Evolutionary conservation across 495 filamentous ascomycete genomes (phyloP).

Genomic region (Aspergillus heteromorphus): DNA sequence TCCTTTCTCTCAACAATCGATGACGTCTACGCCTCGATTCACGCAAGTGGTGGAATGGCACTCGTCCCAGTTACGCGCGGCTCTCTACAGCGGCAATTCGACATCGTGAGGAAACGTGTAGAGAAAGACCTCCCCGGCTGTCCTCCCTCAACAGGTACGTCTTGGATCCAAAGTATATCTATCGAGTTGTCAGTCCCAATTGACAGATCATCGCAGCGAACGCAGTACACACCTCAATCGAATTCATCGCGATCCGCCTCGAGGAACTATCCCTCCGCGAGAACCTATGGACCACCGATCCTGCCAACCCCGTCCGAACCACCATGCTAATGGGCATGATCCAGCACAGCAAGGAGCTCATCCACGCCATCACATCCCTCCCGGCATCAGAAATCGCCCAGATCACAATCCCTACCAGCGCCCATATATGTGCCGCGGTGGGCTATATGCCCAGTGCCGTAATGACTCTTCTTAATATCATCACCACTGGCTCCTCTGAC

Average conservation of each 20-base stretch:
- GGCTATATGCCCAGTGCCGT: neutral
- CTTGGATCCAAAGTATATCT: neutral
- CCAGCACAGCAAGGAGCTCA: neutral
- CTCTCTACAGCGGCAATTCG: neutral
- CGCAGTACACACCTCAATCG: neutral
- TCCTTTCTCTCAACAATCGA: neutral
- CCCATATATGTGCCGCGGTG: neutral
- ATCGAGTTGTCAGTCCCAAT: neutral
- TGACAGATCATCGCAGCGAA: neutral
- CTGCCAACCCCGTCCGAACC: neutral
- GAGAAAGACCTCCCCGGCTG: neutral
- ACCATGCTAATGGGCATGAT: neutral
- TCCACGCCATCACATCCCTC: neutral
- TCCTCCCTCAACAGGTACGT: neutral
- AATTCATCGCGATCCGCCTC: neutral
- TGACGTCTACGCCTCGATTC: neutral
- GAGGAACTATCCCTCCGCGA: neutral
- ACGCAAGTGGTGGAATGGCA: neutral
- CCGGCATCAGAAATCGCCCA: neutral
- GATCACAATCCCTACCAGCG: neutral
- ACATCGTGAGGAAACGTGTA: neutral
- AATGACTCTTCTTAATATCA: neutral
- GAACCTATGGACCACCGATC: neutral
- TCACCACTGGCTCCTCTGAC: neutral
- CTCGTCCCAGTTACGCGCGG: neutral